Evolutionary conservation across 2,329 filamentous ascomycete species (phyloP), one percentile per base, ranked within the genome.

Genomic region (Phyllosticta ampelicida): DNA sequence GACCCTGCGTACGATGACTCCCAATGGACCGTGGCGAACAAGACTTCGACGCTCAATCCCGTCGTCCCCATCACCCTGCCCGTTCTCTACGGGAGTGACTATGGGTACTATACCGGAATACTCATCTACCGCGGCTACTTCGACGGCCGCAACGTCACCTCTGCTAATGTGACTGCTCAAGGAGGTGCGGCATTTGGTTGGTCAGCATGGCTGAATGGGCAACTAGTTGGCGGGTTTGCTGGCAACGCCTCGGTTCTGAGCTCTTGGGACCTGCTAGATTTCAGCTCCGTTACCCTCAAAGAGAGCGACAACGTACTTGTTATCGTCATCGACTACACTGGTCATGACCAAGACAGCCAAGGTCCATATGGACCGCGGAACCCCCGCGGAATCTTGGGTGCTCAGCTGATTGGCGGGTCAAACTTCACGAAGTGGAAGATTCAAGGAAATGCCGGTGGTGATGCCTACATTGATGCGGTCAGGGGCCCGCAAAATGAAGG

Each of bases 241-340:
- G 82, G 82, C 0, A 72, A 75, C 54, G 75, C 76, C 0, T 74
- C 74, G 3, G 58, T 70, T 3, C 68, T 68, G 1, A 63, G 66
- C 2, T 70, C 72, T 2, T 72, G 70, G 1, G 64, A 71, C 2
- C 73, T 74, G 0, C 72, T 84, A 19, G 75, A 77, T 0, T 83
- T 85, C 49, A 79, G 80, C 53, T 74, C 73, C 2, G 78, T 75
- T 1, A 62, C 81, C 0, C 67, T 70, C 48, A 62, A 68, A 0
- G 69, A 71, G 18, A 59, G 60, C 10, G 64, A 63, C 0, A 81
- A 82, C 58, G 67, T 78, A 1, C 71, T 84, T 5, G 74, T 83
- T n/a, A 69, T 84, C 3, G 71, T 84, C 21, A 78, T 82, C 67
- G 80, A 85, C 63, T 78, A 84, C 68, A 81, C 79, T 18, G 82